Conservation (phyloP, 352 stramenopile genomes). For the Aphanomyces invadans region DNA sequence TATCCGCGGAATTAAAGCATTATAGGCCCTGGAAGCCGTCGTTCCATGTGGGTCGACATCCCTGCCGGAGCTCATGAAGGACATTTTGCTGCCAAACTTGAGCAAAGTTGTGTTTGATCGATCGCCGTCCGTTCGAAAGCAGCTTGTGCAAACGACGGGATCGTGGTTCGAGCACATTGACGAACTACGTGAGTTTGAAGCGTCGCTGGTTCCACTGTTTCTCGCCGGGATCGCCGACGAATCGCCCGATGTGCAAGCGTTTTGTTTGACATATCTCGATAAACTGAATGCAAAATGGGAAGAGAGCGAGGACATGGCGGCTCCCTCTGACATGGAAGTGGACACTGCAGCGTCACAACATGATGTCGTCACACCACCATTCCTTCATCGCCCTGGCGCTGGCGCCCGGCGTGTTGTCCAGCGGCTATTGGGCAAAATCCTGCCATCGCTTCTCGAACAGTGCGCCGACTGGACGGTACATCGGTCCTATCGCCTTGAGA, state of each 20-base stretch:
- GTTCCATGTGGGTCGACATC: slow-evolving; percentile 61
- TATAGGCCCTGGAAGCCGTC: slow-evolving; percentile 48
- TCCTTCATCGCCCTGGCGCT: slow-evolving; percentile 37
- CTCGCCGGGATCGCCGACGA: slow-evolving; percentile 62
- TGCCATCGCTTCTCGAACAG: slow-evolving; percentile 57
- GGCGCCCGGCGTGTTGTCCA: slow-evolving; percentile 32
- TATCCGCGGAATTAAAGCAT: not conserved
- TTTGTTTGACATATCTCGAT: slow-evolving; percentile 37
- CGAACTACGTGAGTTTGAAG: slow-evolving; percentile 51
- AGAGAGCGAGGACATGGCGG: slow-evolving; percentile 24
- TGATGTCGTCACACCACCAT: slow-evolving; percentile 25
- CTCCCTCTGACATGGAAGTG: slow-evolving; percentile 35
- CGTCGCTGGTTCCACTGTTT: slow-evolving; percentile 54
- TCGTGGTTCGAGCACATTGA: slow-evolving; percentile 55
- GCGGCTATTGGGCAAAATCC: slow-evolving; percentile 40
- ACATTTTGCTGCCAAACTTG: slow-evolving; percentile 54
- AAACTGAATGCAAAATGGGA: slow-evolving; percentile 46
- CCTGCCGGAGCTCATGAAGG: slow-evolving; percentile 66
- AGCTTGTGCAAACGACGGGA: slow-evolving; percentile 48
- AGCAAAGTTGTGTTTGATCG: slow-evolving; percentile 66
- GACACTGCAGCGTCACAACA: not conserved
- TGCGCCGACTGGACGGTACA: slow-evolving; percentile 67
- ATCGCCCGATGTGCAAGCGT: slow-evolving; percentile 46
- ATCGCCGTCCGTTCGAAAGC: slow-evolving; percentile 56
- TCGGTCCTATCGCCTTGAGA: too few relatives aligned